Evolutionary conservation across 805 yeast genomes (phyloP).

Genomic region (Torulaspora quercuum): DNA sequence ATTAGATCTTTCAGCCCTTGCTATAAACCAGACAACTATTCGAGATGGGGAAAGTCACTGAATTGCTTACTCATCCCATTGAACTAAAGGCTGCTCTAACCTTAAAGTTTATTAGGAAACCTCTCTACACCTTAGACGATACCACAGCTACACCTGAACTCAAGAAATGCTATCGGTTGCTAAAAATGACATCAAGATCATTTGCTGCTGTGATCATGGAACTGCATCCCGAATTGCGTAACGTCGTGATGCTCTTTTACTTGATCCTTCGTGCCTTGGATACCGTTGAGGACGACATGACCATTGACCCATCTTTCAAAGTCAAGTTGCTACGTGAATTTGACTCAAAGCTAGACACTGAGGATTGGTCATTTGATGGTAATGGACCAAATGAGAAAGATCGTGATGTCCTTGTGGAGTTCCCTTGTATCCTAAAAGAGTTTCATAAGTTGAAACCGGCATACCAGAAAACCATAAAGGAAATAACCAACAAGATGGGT

Average conservation of each 20-base stretch:
- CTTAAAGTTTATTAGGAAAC: conserved; percentile 52
- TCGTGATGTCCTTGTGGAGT: conserved; percentile 74
- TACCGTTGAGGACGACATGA: conserved; percentile 95
- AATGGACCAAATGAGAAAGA: conserved; percentile 76
- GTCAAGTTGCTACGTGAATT: conserved; percentile 71
- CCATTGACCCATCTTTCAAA: conserved; percentile 66
- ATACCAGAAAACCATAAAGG: conserved; percentile 74
- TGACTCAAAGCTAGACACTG: conserved; percentile 54
- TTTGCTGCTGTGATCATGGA: conserved; percentile 93
- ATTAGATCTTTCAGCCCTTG: too few relatives aligned
- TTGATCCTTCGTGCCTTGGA: conserved; percentile 85
- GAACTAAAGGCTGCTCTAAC: conserved; percentile 70
- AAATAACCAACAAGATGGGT: conserved; percentile 85
- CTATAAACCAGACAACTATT: background rate
- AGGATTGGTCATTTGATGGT: conserved; percentile 80
- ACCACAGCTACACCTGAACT: conserved; percentile 44
- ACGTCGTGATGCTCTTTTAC: conserved; percentile 79
- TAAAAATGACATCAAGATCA: conserved; percentile 76
- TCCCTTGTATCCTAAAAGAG: conserved; percentile 64
- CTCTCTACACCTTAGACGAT: conserved; percentile 48
- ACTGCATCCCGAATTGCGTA: conserved; percentile 82
- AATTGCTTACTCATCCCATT: conserved; percentile 63
- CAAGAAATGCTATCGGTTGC: conserved; percentile 61
- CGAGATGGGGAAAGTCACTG: conserved; percentile 56
- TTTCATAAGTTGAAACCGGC: conserved; percentile 68